These are phyloP conservation scores for Dictyostelium discoideum DNA, from an alignment of 78 protist genomes.

Conservation along the genomic window dicty_2.7 NC_007090.3:571001-571500, in stretches of 20 bases:
- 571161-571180: constrained; percentile 32
- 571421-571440: constrained; percentile 97
- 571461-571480: constrained; percentile 95
- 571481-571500: constrained; percentile 99
- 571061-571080: constrained; percentile 18
- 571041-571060: constrained; percentile 79
- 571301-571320: constrained; percentile 96
- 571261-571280: constrained; percentile 92
- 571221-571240: constrained; percentile 16
- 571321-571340: constrained; percentile 96
- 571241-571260: constrained; percentile 91
- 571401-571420: constrained; percentile 98
- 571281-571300: constrained; percentile 98
- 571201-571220: neutral
- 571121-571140: constrained; percentile 85
- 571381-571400: constrained; percentile 90
- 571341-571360: constrained; percentile 79
- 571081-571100: constrained; percentile 92
- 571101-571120: constrained; percentile 94
- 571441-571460: constrained; percentile 91
- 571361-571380: constrained; percentile 84
- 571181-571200: neutral
- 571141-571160: constrained; percentile 96
- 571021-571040: constrained; percentile 98
- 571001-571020: constrained; percentile 74